Evolutionary conservation across 768 basidiomycete genomes (phyloP).

Genomic region (Collybiopsis confluens): DNA sequence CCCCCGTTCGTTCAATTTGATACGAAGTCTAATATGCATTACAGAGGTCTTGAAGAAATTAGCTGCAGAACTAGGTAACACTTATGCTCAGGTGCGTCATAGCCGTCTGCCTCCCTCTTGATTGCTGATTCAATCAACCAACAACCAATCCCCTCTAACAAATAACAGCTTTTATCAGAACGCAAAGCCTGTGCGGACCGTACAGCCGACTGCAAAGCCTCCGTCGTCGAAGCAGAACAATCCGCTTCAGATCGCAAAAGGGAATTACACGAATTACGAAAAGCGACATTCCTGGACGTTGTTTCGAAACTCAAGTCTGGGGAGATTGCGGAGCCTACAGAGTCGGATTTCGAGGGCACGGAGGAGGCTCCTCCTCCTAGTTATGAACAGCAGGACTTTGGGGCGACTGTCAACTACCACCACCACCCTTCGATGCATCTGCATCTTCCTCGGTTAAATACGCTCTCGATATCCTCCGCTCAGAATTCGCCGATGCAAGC

Average conservation of each 20-base stretch:
- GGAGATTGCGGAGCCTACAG: slow-evolving; percentile 1
- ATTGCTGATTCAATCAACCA: neutral
- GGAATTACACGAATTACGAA: neutral
- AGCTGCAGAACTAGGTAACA: neutral
- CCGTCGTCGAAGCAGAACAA: slow-evolving; percentile 1
- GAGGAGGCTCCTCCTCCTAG: slow-evolving; percentile 8
- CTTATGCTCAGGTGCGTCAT: neutral
- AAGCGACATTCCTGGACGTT: neutral
- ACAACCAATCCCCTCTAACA: neutral
- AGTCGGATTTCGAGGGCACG: neutral
- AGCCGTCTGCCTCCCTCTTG: too few relatives aligned
- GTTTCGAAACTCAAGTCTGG: slow-evolving; percentile 6
- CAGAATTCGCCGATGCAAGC: neutral
- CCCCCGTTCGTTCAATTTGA: neutral
- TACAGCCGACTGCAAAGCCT: neutral
- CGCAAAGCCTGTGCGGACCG: slow-evolving; percentile 2
- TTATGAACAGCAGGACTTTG: slow-evolving; percentile 1
- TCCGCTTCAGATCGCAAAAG: neutral
- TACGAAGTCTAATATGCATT: neutral
- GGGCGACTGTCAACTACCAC: too few relatives aligned
- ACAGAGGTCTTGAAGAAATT: neutral
- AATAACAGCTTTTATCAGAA: neutral
- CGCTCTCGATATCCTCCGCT: too few relatives aligned
- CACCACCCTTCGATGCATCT: too few relatives aligned
- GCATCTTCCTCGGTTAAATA: too few relatives aligned